phyloP scores from a whole-genome alignment of 495 filamentous ascomycete genomes.

The Neurospora sp. region DNA sequence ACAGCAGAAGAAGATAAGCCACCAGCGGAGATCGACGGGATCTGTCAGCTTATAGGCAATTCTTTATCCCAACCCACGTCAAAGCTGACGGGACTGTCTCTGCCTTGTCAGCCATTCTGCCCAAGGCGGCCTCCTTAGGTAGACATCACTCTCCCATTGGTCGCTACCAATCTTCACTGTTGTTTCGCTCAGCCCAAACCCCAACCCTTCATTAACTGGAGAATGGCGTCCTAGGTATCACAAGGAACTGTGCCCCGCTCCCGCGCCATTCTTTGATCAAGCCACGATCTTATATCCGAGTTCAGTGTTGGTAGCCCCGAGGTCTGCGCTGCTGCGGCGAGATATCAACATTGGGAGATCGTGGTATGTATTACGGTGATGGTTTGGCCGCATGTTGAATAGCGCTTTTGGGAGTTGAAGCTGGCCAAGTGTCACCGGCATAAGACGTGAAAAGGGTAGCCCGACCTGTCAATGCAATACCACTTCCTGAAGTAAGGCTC shows the following conservation, averaged over 20 bases:
- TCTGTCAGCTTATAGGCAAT: not conserved
- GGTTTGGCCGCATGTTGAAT: not conserved
- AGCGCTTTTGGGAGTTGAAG: not conserved
- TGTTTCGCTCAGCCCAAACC: not conserved
- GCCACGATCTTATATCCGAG: not conserved
- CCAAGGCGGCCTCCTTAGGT: not conserved
- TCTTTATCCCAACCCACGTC: not conserved
- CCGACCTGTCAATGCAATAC: not conserved
- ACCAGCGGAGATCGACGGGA: not conserved
- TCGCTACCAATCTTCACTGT: not conserved
- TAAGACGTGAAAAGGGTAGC: not conserved
- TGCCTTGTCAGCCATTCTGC: not conserved
- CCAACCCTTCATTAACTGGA: not conserved
- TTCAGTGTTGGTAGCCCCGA: not conserved
- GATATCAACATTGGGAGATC: not conserved
- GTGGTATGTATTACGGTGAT: not conserved
- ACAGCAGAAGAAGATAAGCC: not conserved
- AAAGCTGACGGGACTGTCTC: not conserved
- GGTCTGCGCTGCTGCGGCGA: not conserved
- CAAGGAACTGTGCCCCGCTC: not conserved
- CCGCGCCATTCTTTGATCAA: not conserved
- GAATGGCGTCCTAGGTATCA: not conserved
- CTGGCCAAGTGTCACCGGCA: not conserved
- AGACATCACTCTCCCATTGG: not conserved
- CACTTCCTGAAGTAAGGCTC: not conserved